Percentiles rank a stretch among this genome's conserved stretches.
phyloP scores from a whole-genome alignment of 129 eudicot species.

The Flaveria trinervia region DNA sequence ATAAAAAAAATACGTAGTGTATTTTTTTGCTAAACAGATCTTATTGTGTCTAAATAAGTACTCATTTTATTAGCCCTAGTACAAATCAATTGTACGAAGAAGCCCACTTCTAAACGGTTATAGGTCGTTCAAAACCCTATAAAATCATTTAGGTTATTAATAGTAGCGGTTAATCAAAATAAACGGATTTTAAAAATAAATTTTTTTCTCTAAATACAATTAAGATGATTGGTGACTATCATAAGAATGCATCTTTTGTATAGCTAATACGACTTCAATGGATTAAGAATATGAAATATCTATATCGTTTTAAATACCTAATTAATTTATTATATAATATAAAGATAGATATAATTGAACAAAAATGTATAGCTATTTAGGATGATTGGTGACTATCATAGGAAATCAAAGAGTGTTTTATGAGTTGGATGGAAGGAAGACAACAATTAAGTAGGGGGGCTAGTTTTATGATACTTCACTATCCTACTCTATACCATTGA shows the following conservation, averaged over 20 bases:
- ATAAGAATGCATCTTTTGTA: background rate
- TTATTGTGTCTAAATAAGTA: no score
- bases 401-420: background rate
- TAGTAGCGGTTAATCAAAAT: no score
- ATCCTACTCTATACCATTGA: slow-evolving; percentile 26
- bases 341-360: background rate
- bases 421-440: slow-evolving; percentile 5
- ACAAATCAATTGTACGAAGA: no score
- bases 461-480: slow-evolving; percentile 30
- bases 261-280: background rate
- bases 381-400: slow-evolving; percentile 17
- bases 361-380: background rate
- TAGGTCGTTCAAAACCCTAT: no score
- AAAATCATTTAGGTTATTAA: no score
- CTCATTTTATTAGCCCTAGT: no score
- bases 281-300: background rate
- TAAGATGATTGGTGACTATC: no score
- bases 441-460: slow-evolving; percentile 31
- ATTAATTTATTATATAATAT: background rate
- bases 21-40: no score
- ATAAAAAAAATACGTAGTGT: no score
- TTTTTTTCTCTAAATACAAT: no score
- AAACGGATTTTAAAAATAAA: no score
- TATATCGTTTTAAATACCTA: background rate
- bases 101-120: no score